Evolutionary conservation across 1,284 basidiomycete genomes (phyloP), one percentile per base, ranked within the genome.

Genomic region (Amylostereum areolatum): DNA sequence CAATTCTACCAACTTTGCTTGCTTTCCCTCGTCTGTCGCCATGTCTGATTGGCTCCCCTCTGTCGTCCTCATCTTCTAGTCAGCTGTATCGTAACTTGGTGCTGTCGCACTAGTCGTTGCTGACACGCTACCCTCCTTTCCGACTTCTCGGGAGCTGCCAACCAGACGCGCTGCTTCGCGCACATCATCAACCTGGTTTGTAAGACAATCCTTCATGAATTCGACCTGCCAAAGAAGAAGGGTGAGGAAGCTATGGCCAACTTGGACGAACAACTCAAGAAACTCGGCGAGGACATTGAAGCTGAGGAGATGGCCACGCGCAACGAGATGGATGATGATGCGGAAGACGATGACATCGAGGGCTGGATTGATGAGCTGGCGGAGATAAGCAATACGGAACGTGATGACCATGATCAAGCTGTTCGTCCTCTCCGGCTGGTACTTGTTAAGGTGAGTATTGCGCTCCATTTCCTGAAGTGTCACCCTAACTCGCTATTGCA

Each of bases 391-490:
- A 48, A 46, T 27, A 41, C 43, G 12, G 45, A 46, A 30, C 25
- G 2, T 3, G 41, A 39, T 3, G 30, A 50, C 12, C 52, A 54
- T 33, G 51, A 53, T 47, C 41, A 30, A 25, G 24, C 39, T 46
- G 48, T 56, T 7, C 12, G 34, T 5, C 57, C 53, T 8, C 49
- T 57, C 12, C 30, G 37, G 32, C 36, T 60, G 11, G 42, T 53
- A 8, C 50, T 56, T 3, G 48, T 53, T 18, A 59, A 59, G 52
- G 58, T 57, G 28, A 42, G 48, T 41, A 34, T 42, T 18, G 29
- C 27, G 9, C 43, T 49, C 18, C 11, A 18, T 25, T 12, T 25
- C 27, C 8, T 30, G 2, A 30, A 11, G 28, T 25, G 1, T n/a
- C 28, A 18, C 9, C 30, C 33, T 46, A 11, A 36, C 3, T 31